A percentile compares a stretch with the other conserved stretches of the same genome.
Conservation (phyloP, 2,329 filamentous ascomycete genomes). For the Botrytis medusae region DNA sequence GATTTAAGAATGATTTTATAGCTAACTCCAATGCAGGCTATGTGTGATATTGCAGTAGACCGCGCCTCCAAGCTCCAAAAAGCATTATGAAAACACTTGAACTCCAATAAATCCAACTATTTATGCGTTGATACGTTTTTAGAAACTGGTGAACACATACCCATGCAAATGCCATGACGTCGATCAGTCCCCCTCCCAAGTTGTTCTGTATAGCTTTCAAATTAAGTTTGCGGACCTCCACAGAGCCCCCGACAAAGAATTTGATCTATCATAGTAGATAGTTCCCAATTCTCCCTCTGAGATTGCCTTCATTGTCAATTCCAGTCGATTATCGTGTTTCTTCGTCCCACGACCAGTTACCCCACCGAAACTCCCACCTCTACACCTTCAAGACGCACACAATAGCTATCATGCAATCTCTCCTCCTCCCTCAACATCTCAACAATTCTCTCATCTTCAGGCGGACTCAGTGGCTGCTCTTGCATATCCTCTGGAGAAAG, state of each 20-base stretch:
- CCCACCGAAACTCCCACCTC: conserved; percentile 1
- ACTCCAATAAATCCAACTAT: not conserved
- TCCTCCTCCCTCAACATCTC: conserved; percentile 38
- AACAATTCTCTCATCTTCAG: conserved; percentile 34
- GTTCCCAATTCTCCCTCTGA: conserved; percentile 19
- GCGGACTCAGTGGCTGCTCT: conserved; percentile 33
- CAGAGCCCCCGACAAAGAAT: not conserved
- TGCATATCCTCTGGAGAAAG: conserved; percentile 36
- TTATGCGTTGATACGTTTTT: conserved; percentile 8
- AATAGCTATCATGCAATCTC: conserved; percentile 33
- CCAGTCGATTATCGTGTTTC: not conserved
- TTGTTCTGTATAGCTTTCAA: conserved; percentile 31
- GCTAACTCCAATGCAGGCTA: conserved; percentile 52
- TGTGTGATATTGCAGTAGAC: conserved; percentile 88
- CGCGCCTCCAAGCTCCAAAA: conserved; percentile 60
- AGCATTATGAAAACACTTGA: conserved; percentile 3
- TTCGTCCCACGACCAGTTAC: not conserved
- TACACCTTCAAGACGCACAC: conserved; percentile 38
- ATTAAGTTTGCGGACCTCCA: not conserved
- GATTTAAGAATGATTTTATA: conserved; percentile 5
- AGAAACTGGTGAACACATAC: conserved; percentile 10
- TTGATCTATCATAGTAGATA: not conserved
- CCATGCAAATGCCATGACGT: conserved; percentile 1
- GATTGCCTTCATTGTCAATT: not conserved
- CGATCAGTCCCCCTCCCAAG: not conserved